A percentile compares a stretch with the other conserved stretches of the same genome.
Conservation (phyloP, 768 basidiomycete genomes). For the Pleurotus eryngii region DNA sequence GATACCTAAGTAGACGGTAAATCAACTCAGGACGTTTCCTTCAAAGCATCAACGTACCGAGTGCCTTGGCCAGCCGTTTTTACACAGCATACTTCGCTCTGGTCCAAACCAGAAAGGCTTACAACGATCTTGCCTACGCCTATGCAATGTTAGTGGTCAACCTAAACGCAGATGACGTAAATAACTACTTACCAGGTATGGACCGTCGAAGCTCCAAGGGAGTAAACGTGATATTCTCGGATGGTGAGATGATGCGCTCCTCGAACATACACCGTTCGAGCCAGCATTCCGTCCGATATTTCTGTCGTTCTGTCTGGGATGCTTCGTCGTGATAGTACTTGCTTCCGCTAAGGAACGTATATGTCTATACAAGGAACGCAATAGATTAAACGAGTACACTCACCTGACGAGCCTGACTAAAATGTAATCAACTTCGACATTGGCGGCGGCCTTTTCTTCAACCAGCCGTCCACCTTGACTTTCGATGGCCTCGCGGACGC, state of each 20-base stretch:
- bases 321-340: slow-evolving; percentile 59
- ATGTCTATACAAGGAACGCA: not conserved
- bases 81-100: slow-evolving; percentile 64
- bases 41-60: slow-evolving; percentile 43
- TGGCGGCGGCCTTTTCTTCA: slow-evolving; percentile 34
- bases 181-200: slow-evolving; percentile 43
- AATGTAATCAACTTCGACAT: slow-evolving; percentile 57
- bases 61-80: slow-evolving; percentile 61
- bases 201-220: slow-evolving; percentile 63
- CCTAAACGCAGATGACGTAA: not conserved
- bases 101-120: slow-evolving; percentile 74
- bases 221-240: slow-evolving; percentile 67
- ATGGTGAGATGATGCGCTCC: slow-evolving; percentile 62
- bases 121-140: slow-evolving; percentile 57
- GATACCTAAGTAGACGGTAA: slow-evolving; percentile 39
- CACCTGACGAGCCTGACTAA: slow-evolving; percentile 76
- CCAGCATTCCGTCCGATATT: slow-evolving; percentile 92
- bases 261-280: slow-evolving; percentile 81
- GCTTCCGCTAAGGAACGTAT: slow-evolving; percentile 52
- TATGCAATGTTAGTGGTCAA: slow-evolving; percentile 17
- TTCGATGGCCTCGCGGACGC: slow-evolving; percentile 60
- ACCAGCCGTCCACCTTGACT: slow-evolving; percentile 52
- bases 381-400: slow-evolving; percentile 8
- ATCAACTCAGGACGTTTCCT: not conserved
- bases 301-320: slow-evolving; percentile 40